Evolutionary conservation across 192 early-diverging fungal genomes (phyloP).

Genomic region (Gigaspora rosea): DNA sequence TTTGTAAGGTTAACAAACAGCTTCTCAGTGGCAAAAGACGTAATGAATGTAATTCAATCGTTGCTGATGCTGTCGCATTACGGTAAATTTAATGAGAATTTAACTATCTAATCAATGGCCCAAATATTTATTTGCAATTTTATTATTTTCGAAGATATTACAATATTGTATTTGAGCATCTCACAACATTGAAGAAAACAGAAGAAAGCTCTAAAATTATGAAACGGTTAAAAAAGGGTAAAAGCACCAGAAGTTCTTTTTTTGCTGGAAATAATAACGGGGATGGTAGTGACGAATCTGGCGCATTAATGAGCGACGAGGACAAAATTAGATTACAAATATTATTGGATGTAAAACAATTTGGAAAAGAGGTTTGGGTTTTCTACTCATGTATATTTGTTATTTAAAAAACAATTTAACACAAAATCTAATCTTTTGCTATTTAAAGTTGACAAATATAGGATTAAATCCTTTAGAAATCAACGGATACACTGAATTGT

Average conservation of each 20-base stretch:
- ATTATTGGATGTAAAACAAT: constrained; percentile 52
- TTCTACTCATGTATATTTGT: background rate
- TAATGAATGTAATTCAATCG: constrained; percentile 35
- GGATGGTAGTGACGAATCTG: constrained; percentile 8
- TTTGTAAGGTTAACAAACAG: constrained; percentile 37
- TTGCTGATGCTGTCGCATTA: constrained; percentile 46
- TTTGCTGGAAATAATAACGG: background rate
- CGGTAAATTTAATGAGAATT: constrained; percentile 33
- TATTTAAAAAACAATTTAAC: background rate
- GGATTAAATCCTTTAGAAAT: background rate
- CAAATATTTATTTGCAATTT: background rate
- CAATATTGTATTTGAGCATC: constrained; percentile 35
- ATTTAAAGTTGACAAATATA: constrained; percentile 16
- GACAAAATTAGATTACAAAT: constrained; percentile 62
- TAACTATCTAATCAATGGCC: background rate
- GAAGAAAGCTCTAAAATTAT: constrained; percentile 41
- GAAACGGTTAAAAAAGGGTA: constrained; percentile 44
- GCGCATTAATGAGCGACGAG: constrained; percentile 47
- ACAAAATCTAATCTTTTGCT: background rate
- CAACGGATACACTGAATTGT: constrained; percentile 18
- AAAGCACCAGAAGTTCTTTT: constrained; percentile 6
- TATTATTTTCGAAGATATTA: constrained; percentile 38
- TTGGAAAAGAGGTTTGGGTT: constrained; percentile 54
- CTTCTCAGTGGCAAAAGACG: constrained; percentile 35
- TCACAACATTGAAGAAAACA: constrained; percentile 43